Base-by-base conservation (phyloP, 2,329 filamentous ascomycete genomes). In the Colletotrichum sp. region DNA sequence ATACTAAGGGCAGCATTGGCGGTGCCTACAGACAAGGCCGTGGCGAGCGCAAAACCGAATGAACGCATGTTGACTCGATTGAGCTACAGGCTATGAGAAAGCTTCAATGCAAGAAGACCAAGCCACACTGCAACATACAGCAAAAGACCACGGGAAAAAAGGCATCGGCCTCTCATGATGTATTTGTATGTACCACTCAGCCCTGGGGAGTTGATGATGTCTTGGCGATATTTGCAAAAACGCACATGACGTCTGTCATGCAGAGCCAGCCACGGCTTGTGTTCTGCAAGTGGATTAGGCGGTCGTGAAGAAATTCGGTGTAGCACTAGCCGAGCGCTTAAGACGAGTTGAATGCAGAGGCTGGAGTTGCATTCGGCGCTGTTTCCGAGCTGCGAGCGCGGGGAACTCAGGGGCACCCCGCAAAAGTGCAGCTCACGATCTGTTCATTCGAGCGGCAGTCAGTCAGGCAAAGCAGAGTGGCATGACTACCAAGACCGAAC, bases 1-100 rank as follows among this genome's bases (percentile, higher is more conserved):
- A 88, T 74, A 57, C 87, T 84, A 8, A 85, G 71, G 6, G 80
- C 70, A 26, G 76, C 76, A 5, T 68, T 57, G 3, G 66, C 76
- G 24, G 48, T 52, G 7, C 74, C 43, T 32, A 76, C 43, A 7
- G 71, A 64, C 8, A 77, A 64, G 8, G 57, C 61, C 6, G 67
- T 65, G 16, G 52, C 66, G 4, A 75, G n/a, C 4, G 66, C 60
- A 67, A 71, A 12, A 10, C 52, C 26, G n/a, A 65, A 30, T 1
- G 32, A 26, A 36, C 70, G 73, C 73, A 75, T 75, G 9, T 28
- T 48, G 21, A 32, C 24, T 39, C 43, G 7, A 13, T 52, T 21
- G 43, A 52, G 43, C 43, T 21, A 0, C 9, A 32, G 30, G 10
- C 30, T 15, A 1, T 16, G n/a, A 52, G 10, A 10, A 21, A 52